Conservation (phyloP, 1,284 basidiomycete genomes). For the Cryptococcus sp. region DNA sequence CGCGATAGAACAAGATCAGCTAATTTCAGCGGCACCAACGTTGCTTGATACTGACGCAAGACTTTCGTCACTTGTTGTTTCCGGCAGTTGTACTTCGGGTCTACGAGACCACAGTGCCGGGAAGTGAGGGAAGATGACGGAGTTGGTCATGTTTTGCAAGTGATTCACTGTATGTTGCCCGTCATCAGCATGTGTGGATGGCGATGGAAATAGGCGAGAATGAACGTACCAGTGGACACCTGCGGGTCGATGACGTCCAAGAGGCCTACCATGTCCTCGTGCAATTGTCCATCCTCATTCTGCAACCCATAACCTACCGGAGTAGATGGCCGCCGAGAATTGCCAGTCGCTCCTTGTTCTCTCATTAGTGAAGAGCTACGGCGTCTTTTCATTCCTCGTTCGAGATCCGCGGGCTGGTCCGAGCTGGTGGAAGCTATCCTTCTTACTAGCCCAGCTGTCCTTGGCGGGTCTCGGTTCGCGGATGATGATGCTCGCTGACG, state of each 20-base stretch:
- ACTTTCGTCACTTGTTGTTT: constrained; percentile 23
- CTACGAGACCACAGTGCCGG: constrained; percentile 44
- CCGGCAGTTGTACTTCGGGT: constrained; percentile 41
- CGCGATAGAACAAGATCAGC: too few species aligned
- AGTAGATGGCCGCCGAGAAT: constrained; percentile 3
- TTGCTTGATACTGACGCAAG: constrained; percentile 13
- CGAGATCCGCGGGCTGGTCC: not conserved
- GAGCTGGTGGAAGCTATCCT: not conserved
- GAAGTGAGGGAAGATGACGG: constrained; percentile 49
- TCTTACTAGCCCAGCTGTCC: not conserved
- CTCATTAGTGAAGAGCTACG: too few species aligned
- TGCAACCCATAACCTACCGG: constrained; percentile 14
- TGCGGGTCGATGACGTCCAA: constrained; percentile 46
- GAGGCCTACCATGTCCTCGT: constrained; percentile 47
- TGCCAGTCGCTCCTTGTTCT: too few species aligned
- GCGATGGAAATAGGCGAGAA: not conserved
- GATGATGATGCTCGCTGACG: too few species aligned
- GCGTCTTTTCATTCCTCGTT: not conserved
- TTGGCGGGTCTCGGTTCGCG: not conserved
- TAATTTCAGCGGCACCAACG: not conserved
- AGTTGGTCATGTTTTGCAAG: constrained; percentile 52
- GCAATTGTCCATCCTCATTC: constrained; percentile 23
- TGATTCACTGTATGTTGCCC: constrained; percentile 38
- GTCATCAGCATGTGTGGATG: not conserved
- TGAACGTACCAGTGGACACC: constrained; percentile 41